phyloP scores from a whole-genome alignment of 2,329 filamentous ascomycete species.

The Podosphaera xanthii region DNA sequence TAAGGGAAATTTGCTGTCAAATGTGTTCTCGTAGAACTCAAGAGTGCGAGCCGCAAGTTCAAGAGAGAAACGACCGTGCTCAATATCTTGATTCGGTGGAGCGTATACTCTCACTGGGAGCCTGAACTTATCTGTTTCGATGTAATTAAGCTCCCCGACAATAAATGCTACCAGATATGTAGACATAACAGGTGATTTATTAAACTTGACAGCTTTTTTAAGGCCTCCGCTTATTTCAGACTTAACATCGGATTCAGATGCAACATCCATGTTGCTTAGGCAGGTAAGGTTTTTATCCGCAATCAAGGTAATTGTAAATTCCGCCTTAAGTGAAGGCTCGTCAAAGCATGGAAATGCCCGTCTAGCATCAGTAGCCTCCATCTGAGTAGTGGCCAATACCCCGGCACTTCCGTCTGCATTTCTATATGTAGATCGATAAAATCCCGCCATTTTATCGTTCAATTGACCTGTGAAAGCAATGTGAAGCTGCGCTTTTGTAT shows the following conservation, averaged over 20 bases:
- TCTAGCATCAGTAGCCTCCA: constrained; percentile 87
- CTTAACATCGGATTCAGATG: constrained; percentile 49
- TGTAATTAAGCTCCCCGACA: constrained; percentile 78
- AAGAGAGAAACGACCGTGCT: constrained; percentile 76
- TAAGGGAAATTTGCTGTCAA: constrained; percentile 65
- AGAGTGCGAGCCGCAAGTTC: constrained; percentile 76
- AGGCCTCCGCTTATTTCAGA: constrained; percentile 36
- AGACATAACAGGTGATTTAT: constrained; percentile 81
- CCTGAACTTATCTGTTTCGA: constrained; percentile 78
- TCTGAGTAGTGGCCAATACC: constrained; percentile 76
- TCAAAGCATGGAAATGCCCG: constrained; percentile 92
- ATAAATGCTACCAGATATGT: constrained; percentile 91
- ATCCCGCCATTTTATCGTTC: constrained; percentile 92
- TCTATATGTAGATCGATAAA: constrained; percentile 91
- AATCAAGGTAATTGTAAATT: constrained; percentile 75
- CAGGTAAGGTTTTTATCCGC: constrained; percentile 82
- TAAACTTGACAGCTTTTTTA: constrained; percentile 79
- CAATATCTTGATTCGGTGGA: constrained; percentile 70
- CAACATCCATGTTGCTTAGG: constrained; percentile 91
- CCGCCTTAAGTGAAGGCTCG: constrained; percentile 80
- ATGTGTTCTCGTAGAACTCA: constrained; percentile 87
- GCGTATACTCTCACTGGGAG: constrained; percentile 88
- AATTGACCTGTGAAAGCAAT: constrained; percentile 58
- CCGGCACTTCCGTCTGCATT: constrained; percentile 53
- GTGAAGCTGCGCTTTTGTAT: constrained; percentile 54